Percentiles rank a stretch among this genome's conserved stretches.
phyloP scores from a whole-genome alignment of 1,139 yeast species.

The Magnusiomyces fungicola region DNA sequence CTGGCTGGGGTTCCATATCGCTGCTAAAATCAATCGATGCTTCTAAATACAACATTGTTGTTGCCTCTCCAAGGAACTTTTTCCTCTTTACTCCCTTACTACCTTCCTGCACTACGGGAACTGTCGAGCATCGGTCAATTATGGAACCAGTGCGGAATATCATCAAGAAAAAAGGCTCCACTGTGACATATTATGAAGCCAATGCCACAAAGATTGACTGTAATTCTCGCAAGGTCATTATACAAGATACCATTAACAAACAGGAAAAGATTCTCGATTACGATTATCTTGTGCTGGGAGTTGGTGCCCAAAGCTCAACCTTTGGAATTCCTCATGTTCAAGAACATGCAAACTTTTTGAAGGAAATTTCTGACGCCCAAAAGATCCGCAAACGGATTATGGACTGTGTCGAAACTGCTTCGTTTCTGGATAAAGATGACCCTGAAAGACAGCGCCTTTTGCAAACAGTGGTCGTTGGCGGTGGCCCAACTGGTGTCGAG shows the following conservation, averaged over 20 bases:
- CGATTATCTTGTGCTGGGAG: slow-evolving; percentile 81
- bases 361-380: slow-evolving; percentile 78
- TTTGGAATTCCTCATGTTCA: slow-evolving; percentile 91
- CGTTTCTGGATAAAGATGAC: slow-evolving; percentile 63
- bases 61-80: slow-evolving; percentile 90
- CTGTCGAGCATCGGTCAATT: slow-evolving; percentile 83
- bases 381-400: slow-evolving; percentile 67
- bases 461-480: slow-evolving; percentile 84
- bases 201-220: slow-evolving; percentile 83
- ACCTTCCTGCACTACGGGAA: slow-evolving; percentile 92
- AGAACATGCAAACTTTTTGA: slow-evolving; percentile 76
- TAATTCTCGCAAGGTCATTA: slow-evolving; percentile 49
- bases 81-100: slow-evolving; percentile 88
- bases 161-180: slow-evolving; percentile 65
- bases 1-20: slow-evolving; percentile 67
- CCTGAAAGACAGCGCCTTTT: slow-evolving; percentile 74
- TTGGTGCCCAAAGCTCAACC: slow-evolving; percentile 88
- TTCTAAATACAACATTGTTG: slow-evolving; percentile 75
- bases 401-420: slow-evolving; percentile 79
- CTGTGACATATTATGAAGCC: slow-evolving; percentile 82
- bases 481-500: slow-evolving; percentile 97
- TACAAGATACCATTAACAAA: slow-evolving; percentile 39
- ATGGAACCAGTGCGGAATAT: slow-evolving; percentile 78
- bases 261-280: slow-evolving; percentile 36
- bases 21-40: slow-evolving; percentile 80